A percentile compares a stretch with the other conserved stretches of the same genome.
Evolutionary conservation across 2,329 filamentous ascomycete genomes (phyloP).

Genomic region (Phaeosphaeriaceae sp.): DNA sequence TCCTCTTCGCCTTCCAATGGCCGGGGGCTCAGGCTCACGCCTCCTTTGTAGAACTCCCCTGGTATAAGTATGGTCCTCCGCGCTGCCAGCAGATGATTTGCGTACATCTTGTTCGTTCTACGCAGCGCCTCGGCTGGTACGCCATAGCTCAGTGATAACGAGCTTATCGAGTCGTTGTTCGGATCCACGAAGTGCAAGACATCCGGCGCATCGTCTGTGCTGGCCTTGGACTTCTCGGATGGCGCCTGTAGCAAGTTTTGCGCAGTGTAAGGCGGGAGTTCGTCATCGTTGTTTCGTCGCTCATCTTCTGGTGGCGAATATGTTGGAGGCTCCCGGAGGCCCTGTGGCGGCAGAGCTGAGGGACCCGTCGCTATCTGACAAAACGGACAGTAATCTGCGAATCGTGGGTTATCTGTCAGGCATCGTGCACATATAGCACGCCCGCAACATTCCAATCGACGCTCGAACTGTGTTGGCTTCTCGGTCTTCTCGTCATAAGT

Average conservation of each 20-base stretch:
- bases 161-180: slow-evolving; percentile 69
- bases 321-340: slow-evolving; percentile 71
- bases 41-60: slow-evolving; percentile 71
- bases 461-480: slow-evolving; percentile 67
- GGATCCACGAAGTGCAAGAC: slow-evolving; percentile 78
- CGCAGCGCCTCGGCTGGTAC: slow-evolving; percentile 70
- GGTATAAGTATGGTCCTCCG: slow-evolving; percentile 76
- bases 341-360: slow-evolving; percentile 65
- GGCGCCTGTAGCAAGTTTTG: slow-evolving; percentile 34
- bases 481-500: slow-evolving; percentile 63
- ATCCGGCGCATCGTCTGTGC: slow-evolving; percentile 60
- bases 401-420: slow-evolving; percentile 72
- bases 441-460: slow-evolving; percentile 71
- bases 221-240: slow-evolving; percentile 38
- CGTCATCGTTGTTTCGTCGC: slow-evolving; percentile 44
- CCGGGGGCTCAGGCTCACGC: slow-evolving; percentile 71
- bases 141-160: slow-evolving; percentile 74
- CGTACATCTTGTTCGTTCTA: slow-evolving; percentile 71
- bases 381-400: slow-evolving; percentile 73
- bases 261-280: slow-evolving; percentile 53
- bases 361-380: slow-evolving; percentile 74
- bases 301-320: slow-evolving; percentile 59
- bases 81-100: slow-evolving; percentile 74
- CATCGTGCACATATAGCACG: slow-evolving; percentile 76
- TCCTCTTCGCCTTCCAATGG: slow-evolving; percentile 79